phyloP scores from a whole-genome alignment of 768 basidiomycete genomes.

The Pluteus cervinus region DNA sequence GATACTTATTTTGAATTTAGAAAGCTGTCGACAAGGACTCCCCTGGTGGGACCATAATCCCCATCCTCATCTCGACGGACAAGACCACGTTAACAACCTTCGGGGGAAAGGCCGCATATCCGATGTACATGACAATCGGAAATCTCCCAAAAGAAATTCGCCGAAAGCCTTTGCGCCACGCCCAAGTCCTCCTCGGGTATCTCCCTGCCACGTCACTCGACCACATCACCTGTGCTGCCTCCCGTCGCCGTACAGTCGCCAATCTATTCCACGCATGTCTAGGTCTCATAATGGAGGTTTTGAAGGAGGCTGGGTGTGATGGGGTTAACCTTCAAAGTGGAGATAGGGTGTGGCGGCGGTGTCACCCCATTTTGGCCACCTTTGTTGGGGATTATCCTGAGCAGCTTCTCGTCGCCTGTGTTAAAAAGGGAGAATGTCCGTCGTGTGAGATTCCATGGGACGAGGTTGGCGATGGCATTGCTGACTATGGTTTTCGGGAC shows the following conservation, averaged over 20 bases:
- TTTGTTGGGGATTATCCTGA: too few relatives aligned
- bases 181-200: conserved; percentile 31
- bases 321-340: too few relatives aligned
- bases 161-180: conserved; percentile 23
- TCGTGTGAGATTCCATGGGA: too few relatives aligned
- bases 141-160: conserved; percentile 28
- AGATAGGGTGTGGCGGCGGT: too few relatives aligned
- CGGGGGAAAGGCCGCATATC: conserved; percentile 32
- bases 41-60: conserved; percentile 23
- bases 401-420: too few relatives aligned
- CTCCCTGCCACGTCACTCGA: conserved; percentile 30
- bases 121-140: conserved; percentile 37
- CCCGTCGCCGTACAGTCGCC: conserved; percentile 16
- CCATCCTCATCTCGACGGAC: conserved; percentile 34
- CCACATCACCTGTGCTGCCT: conserved; percentile 20
- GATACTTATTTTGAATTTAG: conserved; percentile 7
- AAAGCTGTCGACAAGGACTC: conserved; percentile 8
- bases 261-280: conserved; percentile 34
- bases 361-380: too few relatives aligned
- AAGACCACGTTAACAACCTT: conserved; percentile 34
- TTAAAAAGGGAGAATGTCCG: too few relatives aligned
- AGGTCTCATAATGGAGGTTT: too few relatives aligned
- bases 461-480: too few relatives aligned
- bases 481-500: too few relatives aligned
- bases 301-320: too few relatives aligned